Conservation (phyloP, 371 early-diverging fungal species). For the Saksenaea oblongispora region DNA sequence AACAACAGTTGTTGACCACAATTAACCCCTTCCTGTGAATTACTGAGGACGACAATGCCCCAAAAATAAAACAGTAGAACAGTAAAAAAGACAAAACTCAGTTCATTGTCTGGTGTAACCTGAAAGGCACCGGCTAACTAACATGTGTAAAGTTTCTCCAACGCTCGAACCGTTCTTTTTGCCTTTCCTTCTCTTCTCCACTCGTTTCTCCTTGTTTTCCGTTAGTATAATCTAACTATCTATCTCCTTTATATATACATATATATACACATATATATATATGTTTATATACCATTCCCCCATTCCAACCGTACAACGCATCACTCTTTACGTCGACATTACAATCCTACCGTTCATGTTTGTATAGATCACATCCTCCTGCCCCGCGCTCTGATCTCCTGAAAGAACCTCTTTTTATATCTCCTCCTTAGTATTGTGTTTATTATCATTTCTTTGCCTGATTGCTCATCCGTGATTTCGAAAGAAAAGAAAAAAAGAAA, state of each 20-base stretch:
- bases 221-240: background rate
- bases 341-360: background rate
- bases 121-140: background rate
- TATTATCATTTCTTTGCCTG: background rate
- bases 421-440: constrained; percentile 1
- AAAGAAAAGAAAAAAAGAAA: background rate
- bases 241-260: constrained; percentile 8
- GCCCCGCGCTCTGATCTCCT: background rate
- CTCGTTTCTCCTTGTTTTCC: constrained; percentile 8
- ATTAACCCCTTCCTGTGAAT: background rate
- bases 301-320: background rate
- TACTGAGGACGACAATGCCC: background rate
- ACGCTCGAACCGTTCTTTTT: background rate
- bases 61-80: background rate
- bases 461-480: background rate
- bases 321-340: background rate
- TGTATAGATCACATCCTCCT: background rate
- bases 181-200: background rate
- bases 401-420: constrained; percentile 5
- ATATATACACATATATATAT: background rate
- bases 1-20: background rate
- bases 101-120: constrained; percentile 1
- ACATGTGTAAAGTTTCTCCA: background rate
- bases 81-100: background rate
- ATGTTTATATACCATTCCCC: background rate